Percentiles rank a stretch among this genome's conserved stretches.
These are phyloP conservation scores for Monosporozyma aerobia DNA, from an alignment of 805 yeast species.

Conservation along the genomic window DNA sequence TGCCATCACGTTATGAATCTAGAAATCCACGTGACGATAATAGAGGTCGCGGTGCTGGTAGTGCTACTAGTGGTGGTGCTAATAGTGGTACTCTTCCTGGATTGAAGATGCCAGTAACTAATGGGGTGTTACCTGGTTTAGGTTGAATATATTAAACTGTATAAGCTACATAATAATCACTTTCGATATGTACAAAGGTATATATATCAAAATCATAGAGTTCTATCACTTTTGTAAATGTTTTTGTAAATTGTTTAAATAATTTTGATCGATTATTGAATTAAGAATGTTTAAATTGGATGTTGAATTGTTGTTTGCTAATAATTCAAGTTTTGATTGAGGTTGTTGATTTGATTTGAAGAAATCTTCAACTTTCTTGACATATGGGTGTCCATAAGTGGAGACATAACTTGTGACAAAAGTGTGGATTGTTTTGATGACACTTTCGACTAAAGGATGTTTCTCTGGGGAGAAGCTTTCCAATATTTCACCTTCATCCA, in stretches of 20 bases:
- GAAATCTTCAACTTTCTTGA: slow-evolving; percentile 12
- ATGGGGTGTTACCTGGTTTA: slow-evolving; percentile 4
- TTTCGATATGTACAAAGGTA: background rate
- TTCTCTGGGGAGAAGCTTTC: background rate
- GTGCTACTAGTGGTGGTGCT: background rate
- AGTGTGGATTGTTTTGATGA: slow-evolving; percentile 12
- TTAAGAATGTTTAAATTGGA: background rate
- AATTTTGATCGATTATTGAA: background rate
- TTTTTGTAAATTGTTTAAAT: background rate
- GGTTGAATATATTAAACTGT: background rate
- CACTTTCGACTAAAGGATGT: slow-evolving; percentile 5
- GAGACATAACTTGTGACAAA: slow-evolving; percentile 18
- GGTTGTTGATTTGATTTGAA: slow-evolving; percentile 1
- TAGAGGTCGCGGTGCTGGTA: background rate
- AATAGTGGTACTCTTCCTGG: slow-evolving; percentile 9
- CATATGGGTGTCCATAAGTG: slow-evolving; percentile 16
- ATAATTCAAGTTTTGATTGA: slow-evolving; percentile 4
- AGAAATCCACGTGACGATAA: background rate
- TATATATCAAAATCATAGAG: background rate
- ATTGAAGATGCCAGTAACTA: background rate
- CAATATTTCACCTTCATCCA: background rate
- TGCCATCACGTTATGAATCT: background rate
- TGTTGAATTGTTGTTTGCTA: background rate
- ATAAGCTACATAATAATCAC: background rate
- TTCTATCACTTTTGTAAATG: background rate